phyloP scores from a whole-genome alignment of 768 basidiomycete genomes.

The Pholiota molesta region DNA sequence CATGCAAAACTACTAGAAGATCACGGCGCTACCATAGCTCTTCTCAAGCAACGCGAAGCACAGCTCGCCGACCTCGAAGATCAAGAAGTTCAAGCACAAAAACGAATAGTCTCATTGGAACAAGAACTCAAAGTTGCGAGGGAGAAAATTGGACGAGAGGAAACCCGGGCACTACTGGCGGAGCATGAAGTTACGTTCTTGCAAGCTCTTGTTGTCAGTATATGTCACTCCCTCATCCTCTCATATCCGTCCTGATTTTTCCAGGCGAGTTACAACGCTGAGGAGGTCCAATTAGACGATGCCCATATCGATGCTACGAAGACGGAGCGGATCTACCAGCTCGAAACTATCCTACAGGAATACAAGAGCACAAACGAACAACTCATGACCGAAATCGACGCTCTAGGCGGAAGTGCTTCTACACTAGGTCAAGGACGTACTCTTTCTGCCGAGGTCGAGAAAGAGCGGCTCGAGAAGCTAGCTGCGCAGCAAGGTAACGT shows the following conservation, averaged over 20 bases:
- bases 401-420: constrained; percentile 37
- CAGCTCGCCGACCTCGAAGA: constrained; percentile 47
- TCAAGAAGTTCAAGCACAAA: constrained; percentile 38
- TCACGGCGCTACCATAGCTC: constrained; percentile 58
- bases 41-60: constrained; percentile 54
- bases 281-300: constrained; percentile 46
- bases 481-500: constrained; percentile 44
- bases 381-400: constrained; percentile 53
- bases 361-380: constrained; percentile 53
- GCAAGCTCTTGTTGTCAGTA: constrained; percentile 65
- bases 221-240: background rate
- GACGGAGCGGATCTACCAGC: constrained; percentile 49
- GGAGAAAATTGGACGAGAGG: constrained; percentile 35
- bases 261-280: constrained; percentile 66
- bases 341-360: constrained; percentile 56
- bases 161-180: constrained; percentile 32
- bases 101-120: constrained; percentile 35
- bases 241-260: constrained; percentile 2
- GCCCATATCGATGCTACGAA: constrained; percentile 38
- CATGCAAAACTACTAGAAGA: constrained; percentile 71
- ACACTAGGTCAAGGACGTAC: constrained; percentile 30
- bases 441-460: constrained; percentile 39
- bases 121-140: constrained; percentile 40
- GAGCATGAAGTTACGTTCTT: constrained; percentile 72
- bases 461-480: constrained; percentile 27